A percentile compares a stretch with the other conserved stretches of the same genome.
Evolutionary conservation across 257 asterid species (phyloP).

Genomic region (Ilex asprella): DNA sequence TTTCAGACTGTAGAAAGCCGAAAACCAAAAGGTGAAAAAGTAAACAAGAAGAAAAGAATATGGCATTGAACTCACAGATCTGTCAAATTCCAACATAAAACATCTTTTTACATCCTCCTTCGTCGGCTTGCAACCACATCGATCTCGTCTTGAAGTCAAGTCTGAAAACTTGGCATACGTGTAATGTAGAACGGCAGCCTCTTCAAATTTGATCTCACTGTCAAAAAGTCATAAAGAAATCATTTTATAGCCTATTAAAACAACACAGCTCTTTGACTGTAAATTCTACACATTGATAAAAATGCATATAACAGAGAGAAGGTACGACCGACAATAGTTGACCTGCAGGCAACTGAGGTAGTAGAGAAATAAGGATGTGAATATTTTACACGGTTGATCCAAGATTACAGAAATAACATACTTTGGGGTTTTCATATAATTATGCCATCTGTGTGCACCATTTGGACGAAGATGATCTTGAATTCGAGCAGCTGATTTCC

Average conservation of each 20-base stretch:
- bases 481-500: constrained; percentile 73
- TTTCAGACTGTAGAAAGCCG: too few species aligned
- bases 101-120: constrained; percentile 55
- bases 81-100: constrained; percentile 65
- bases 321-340: background rate
- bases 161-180: constrained; percentile 62
- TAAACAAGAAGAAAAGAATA: background rate
- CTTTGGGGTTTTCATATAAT: constrained; percentile 62
- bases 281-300: background rate
- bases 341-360: background rate
- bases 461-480: constrained; percentile 69
- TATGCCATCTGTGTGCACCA: constrained; percentile 81
- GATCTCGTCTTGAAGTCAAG: constrained; percentile 57
- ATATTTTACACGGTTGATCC: background rate
- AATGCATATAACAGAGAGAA: background rate
- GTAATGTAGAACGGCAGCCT: constrained; percentile 65
- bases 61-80: constrained; percentile 43
- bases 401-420: constrained; percentile 16
- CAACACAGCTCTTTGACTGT: background rate
- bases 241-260: background rate
- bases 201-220: constrained; percentile 56
- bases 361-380: background rate
- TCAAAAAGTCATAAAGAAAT: constrained; percentile 9
- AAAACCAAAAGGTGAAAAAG: too few species aligned
- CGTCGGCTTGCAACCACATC: constrained; percentile 65